Conservation (phyloP, 208 protist species). For the Leishmania major region DNA sequence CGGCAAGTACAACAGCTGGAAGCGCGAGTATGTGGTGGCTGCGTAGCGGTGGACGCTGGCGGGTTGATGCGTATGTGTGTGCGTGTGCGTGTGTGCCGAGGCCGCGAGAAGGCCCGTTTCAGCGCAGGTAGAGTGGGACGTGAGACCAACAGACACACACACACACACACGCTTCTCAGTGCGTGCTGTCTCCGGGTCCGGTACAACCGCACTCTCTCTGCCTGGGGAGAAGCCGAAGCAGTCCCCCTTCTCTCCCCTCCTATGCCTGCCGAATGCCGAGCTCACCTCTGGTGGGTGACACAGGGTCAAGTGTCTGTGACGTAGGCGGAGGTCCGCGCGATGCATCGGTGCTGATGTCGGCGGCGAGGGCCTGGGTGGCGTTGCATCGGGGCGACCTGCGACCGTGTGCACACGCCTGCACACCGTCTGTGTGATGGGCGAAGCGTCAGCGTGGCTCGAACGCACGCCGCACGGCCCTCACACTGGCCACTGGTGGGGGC, state of each 20-base stretch:
- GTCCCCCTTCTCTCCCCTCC: background rate
- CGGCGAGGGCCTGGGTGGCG: background rate
- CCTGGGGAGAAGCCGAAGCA: background rate
- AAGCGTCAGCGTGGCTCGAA: background rate
- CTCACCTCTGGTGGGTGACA: background rate
- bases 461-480: background rate
- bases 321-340: background rate
- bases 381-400: background rate
- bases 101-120: too few relatives aligned
- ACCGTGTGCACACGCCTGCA: background rate
- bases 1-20: constrained; percentile 86
- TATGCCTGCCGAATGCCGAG: background rate
- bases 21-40: constrained; percentile 40
- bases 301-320: background rate
- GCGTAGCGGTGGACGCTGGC: background rate
- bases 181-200: background rate
- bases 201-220: background rate
- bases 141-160: too few relatives aligned
- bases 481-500: background rate
- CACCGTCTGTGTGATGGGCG: background rate
- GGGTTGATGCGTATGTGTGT: background rate
- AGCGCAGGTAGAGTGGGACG: too few relatives aligned
- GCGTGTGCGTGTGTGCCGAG: background rate
- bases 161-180: background rate
- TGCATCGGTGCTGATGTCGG: background rate